Percentiles rank a stretch among this genome's conserved stretches.
phyloP scores from a whole-genome alignment of 371 early-diverging fungal genomes.

The Mortierella sp. region DNA sequence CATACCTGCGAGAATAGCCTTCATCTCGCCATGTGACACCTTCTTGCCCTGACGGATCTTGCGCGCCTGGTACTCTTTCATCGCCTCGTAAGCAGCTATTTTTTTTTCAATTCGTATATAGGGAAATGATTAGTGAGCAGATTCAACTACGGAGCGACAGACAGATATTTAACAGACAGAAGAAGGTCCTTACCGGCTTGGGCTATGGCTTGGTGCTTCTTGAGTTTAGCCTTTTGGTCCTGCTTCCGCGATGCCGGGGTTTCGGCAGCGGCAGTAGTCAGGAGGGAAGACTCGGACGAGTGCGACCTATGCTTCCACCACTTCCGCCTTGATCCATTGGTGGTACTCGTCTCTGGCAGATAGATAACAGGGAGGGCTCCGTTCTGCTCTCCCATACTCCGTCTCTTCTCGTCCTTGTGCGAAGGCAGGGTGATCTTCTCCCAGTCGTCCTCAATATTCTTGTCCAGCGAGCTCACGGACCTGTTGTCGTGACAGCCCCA shows the following conservation, averaged over 20 bases:
- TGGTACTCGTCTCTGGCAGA: not conserved
- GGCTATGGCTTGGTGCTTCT: slow-evolving; percentile 43
- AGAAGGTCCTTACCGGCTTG: slow-evolving; percentile 36
- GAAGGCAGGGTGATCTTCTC: slow-evolving; percentile 35
- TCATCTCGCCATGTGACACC: slow-evolving; percentile 51
- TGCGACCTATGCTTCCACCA: slow-evolving; percentile 28
- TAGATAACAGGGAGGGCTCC: slow-evolving; percentile 4
- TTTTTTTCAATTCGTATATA: not conserved
- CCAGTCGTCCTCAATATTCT: slow-evolving; percentile 31
- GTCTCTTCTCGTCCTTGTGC: slow-evolving; percentile 28
- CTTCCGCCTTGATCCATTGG: no score
- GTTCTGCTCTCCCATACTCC: slow-evolving; percentile 28
- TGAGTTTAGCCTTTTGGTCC: slow-evolving; percentile 30
- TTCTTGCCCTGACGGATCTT: slow-evolving; percentile 42
- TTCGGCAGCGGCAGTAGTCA: not conserved
- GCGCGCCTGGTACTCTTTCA: slow-evolving; percentile 42
- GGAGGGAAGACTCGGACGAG: not conserved
- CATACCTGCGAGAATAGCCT: slow-evolving; percentile 52
- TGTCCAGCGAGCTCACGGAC: slow-evolving; percentile 16
- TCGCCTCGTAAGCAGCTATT: slow-evolving; percentile 52
- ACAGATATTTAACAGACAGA: not conserved
- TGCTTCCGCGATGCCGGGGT: not conserved
- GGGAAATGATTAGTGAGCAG: not conserved
- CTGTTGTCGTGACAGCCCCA: slow-evolving; percentile 41
- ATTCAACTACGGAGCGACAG: not conserved